A percentile compares a stretch with the other conserved stretches of the same genome.
These are phyloP conservation scores for Metschnikowia picachoensis DNA, from an alignment of 805 yeast species.

Conservation along the genomic window DNA sequence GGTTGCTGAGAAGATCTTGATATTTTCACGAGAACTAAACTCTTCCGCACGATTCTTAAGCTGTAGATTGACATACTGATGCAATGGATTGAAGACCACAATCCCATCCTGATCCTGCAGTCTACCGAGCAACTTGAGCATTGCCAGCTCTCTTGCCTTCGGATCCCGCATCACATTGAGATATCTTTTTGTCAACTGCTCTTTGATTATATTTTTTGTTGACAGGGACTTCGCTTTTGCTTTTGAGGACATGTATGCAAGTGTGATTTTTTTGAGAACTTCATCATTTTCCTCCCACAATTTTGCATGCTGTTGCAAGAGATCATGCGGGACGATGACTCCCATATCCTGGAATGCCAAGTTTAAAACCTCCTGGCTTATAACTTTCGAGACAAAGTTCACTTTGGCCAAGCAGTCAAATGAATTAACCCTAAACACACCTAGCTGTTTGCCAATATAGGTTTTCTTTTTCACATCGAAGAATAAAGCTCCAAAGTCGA, in stretches of 20 bases:
- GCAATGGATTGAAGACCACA: conserved; percentile 48
- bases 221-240: conserved; percentile 43
- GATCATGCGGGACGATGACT: conserved; percentile 29
- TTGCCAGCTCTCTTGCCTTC: conserved; percentile 37
- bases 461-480: conserved; percentile 32
- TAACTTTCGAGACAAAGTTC: conserved; percentile 43
- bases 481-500: conserved; percentile 45
- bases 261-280: conserved; percentile 35
- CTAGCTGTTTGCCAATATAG: conserved; percentile 46
- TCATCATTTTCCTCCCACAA: conserved; percentile 49
- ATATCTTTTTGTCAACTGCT: conserved; percentile 35
- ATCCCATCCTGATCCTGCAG: conserved; percentile 43
- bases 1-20: conserved; percentile 46
- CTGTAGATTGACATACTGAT: conserved; percentile 46
- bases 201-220: conserved; percentile 31
- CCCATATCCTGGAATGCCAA: conserved; percentile 44
- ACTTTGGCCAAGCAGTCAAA: conserved; percentile 48
- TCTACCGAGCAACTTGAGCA: conserved; percentile 48
- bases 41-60: conserved; percentile 36
- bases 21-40: conserved; percentile 38
- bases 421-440: conserved; percentile 48
- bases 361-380: conserved; percentile 47
- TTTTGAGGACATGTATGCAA: conserved; percentile 36
- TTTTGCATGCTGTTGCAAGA: conserved; percentile 37
- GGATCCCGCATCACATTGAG: conserved; percentile 40